Conservation (phyloP, 2,329 filamentous ascomycete genomes). For the Aspergillus hortae region DNA sequence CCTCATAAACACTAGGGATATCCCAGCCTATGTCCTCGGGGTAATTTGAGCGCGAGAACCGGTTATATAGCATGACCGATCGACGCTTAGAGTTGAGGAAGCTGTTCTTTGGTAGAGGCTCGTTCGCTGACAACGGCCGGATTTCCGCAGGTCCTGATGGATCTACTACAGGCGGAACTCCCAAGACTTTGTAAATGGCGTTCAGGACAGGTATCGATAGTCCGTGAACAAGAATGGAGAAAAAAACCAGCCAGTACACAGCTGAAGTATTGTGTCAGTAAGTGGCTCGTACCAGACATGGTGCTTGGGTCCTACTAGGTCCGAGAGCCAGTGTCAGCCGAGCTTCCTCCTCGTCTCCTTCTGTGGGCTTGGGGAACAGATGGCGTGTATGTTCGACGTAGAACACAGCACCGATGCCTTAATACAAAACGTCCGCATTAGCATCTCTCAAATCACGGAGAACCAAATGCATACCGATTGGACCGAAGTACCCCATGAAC, state of each 20-base stretch:
- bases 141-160: conserved; percentile 1
- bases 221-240: conserved; percentile 3
- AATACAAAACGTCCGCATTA: background rate
- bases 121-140: conserved; percentile 1
- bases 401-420: conserved; percentile 3
- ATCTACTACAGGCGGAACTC: conserved; percentile 3
- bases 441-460: background rate
- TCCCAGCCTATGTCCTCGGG: conserved; percentile 1
- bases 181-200: background rate
- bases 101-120: conserved; percentile 1
- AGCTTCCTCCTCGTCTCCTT: conserved; percentile 1
- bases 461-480: background rate
- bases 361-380: conserved; percentile 1
- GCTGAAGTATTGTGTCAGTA: background rate
- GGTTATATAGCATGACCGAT: conserved; percentile 1
- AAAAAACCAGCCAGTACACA: conserved; percentile 3
- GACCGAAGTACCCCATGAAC: conserved; percentile 4
- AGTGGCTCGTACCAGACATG: background rate
- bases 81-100: background rate
- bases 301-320: background rate
- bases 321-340: background rate
- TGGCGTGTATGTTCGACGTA: conserved; percentile 4
- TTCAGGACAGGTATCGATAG: conserved; percentile 1
- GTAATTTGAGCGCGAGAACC: conserved; percentile 2
- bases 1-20: background rate